Evolutionary conservation across 1,139 yeast genomes (phyloP), one percentile per base, ranked within the genome.

Genomic region (Eremothecium cymbalariae): DNA sequence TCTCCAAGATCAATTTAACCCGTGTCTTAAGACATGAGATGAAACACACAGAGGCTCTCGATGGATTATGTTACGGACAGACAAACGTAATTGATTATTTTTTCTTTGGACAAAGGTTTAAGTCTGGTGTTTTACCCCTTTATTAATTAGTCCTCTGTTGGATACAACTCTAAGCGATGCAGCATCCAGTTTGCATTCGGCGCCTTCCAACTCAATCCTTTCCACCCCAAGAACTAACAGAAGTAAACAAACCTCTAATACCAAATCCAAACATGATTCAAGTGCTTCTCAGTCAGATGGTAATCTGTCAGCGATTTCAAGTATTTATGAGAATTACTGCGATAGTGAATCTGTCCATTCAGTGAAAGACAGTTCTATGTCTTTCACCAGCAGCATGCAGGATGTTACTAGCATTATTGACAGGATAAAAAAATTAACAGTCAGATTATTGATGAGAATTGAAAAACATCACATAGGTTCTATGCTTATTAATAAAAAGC

Each of bases 401-500:
- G 34, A 31, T 20, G 14, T 8, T 8, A 11, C 30, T 9, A 27
- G 12, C 14, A 18, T 9, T 9, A 33, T 40, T 1, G 34, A 23
- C 3, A 45, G 38, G 17, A 37, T 45, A 15, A 47, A 39, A 26
- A 33, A 31, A 19, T 21, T 38, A 8, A 25, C 47, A 7, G 26
- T 39, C 2, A 42, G 36, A 14, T 27, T 48, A 8, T 25, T 48
- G 20, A 31, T 34, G 14, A 40, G 33, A 25, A 36, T 49, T 6
- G 44, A 46, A 25, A 31, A 38, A 11, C 50, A 48, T 30, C 46
- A 47, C 5, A 34, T 50, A 2, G 54, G 53, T 12, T 33, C 21
- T 5, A 13, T 45, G 5, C 21, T 50, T 16, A 13, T 40, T 12
- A 23, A 37, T 9, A 17, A 31, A 18, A 37, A 34, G 21, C 18